phyloP scores from a whole-genome alignment of 169 alveolate genomes.

The Theileria annulata region DNA sequence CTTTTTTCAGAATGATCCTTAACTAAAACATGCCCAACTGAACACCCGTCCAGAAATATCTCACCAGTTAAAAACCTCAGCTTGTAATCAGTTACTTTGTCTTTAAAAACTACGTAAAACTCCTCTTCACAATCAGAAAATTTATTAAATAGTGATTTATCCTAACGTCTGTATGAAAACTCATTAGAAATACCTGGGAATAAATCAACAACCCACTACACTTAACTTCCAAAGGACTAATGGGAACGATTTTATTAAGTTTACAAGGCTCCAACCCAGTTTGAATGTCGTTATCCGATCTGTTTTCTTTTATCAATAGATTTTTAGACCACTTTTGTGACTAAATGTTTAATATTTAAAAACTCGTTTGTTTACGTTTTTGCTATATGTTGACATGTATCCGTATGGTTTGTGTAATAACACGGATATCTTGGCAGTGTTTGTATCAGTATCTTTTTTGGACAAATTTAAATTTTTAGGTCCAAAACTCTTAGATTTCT shows the following conservation, averaged over 20 bases:
- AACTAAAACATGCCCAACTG: constrained; percentile 35
- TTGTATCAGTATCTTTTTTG: background rate
- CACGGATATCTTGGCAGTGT: constrained; percentile 34
- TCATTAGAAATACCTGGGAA: constrained; percentile 34
- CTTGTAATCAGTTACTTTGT: constrained; percentile 39
- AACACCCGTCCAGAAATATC: constrained; percentile 43
- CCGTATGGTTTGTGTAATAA: constrained; percentile 64
- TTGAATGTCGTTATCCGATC: constrained; percentile 40
- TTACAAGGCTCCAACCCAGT: constrained; percentile 28
- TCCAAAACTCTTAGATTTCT: background rate
- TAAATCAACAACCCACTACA: constrained; percentile 50
- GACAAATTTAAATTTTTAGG: constrained; percentile 5
- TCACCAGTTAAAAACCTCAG: constrained; percentile 30
- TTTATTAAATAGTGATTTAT: background rate
- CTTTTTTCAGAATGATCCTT: constrained; percentile 11
- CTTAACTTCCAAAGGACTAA: constrained; percentile 44
- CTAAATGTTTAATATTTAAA: background rate
- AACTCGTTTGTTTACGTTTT: constrained; percentile 9
- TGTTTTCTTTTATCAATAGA: constrained; percentile 34
- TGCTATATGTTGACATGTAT: constrained; percentile 40
- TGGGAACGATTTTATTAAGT: constrained; percentile 32
- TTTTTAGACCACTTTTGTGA: constrained; percentile 49
- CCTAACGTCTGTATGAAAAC: constrained; percentile 1
- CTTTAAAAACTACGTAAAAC: constrained; percentile 43
- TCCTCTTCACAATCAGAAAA: constrained; percentile 51